phyloP scores from a whole-genome alignment of 768 basidiomycete species.

The Kwoniella sp. region DNA sequence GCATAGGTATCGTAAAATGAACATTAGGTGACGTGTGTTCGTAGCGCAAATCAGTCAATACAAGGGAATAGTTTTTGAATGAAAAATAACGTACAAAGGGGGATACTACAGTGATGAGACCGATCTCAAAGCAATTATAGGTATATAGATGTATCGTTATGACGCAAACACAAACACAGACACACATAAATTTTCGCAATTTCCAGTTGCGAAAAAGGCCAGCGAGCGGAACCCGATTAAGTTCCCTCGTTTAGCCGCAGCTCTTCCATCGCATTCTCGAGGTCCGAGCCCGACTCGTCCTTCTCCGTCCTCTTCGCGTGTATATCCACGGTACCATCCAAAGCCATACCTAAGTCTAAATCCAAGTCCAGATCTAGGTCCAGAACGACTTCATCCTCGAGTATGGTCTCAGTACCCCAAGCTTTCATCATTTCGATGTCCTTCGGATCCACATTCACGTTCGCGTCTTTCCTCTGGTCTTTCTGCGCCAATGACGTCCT shows the following conservation, averaged over 20 bases:
- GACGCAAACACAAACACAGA: no score
- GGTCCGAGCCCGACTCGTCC: no score
- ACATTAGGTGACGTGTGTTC: not conserved
- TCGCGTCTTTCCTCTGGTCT: not conserved
- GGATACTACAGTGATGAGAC: no score
- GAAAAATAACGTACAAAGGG: no score
- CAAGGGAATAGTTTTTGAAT: no score
- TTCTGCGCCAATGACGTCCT: not conserved
- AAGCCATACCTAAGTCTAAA: no score
- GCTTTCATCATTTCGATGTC: constrained; percentile 2
- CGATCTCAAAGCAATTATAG: no score
- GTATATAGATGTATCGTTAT: no score
- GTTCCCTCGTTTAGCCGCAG: not conserved
- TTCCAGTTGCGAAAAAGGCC: no score
- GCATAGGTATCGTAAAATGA: constrained; percentile 1
- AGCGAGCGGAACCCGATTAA: not conserved
- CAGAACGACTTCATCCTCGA: not conserved
- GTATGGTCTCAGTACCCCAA: constrained; percentile 1
- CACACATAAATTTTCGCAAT: no score
- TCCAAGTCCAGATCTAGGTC: constrained; percentile 10
- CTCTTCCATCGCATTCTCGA: not conserved
- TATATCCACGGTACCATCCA: no score
- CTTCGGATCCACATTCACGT: not conserved
- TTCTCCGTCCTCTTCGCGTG: no score
- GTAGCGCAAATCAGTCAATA: not conserved